These are phyloP conservation scores for Phytophthora rubi DNA, from an alignment of 352 stramenopile genomes.

Conservation along the genomic window DNA sequence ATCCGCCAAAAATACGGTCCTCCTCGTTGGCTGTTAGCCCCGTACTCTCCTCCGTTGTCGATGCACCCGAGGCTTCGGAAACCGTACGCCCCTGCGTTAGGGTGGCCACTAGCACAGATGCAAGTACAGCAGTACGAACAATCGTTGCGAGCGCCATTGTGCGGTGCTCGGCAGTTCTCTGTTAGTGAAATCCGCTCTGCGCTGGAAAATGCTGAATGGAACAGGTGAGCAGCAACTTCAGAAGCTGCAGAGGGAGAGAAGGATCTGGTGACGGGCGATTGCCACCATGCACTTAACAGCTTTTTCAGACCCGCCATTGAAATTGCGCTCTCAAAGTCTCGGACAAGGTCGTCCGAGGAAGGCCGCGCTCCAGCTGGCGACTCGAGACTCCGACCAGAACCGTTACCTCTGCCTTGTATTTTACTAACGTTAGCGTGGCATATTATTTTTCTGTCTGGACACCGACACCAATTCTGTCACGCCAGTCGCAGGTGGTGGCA, in stretches of 20 bases:
- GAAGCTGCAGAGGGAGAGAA: conserved; percentile 29
- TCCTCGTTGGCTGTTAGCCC: conserved; percentile 45
- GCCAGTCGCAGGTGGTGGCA: conserved; percentile 20
- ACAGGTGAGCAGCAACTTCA: not conserved
- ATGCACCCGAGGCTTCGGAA: conserved; percentile 31
- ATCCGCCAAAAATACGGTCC: conserved; percentile 66
- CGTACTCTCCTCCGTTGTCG: conserved; percentile 25
- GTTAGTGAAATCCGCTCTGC: conserved; percentile 26
- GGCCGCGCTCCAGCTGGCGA: conserved; percentile 8
- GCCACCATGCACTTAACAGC: conserved; percentile 28
- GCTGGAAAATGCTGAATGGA: conserved; percentile 32
- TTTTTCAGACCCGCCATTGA: conserved; percentile 15
- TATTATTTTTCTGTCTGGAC: conserved; percentile 12
- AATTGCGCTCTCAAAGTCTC: conserved; percentile 1
- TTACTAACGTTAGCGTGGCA: not conserved
- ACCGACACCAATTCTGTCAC: conserved; percentile 3
- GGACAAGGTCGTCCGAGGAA: conserved; percentile 10
- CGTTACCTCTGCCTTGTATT: conserved; percentile 24
- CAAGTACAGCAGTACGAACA: conserved; percentile 22
- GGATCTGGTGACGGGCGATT: conserved; percentile 21
- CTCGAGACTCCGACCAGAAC: conserved; percentile 15
- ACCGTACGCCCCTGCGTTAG: conserved; percentile 38
- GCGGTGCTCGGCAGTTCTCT: not conserved
- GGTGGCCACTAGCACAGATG: conserved; percentile 24
- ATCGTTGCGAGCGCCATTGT: conserved; percentile 31